phyloP scores from a whole-genome alignment of 805 yeast genomes.

The Phaffomyces antillensis region DNA sequence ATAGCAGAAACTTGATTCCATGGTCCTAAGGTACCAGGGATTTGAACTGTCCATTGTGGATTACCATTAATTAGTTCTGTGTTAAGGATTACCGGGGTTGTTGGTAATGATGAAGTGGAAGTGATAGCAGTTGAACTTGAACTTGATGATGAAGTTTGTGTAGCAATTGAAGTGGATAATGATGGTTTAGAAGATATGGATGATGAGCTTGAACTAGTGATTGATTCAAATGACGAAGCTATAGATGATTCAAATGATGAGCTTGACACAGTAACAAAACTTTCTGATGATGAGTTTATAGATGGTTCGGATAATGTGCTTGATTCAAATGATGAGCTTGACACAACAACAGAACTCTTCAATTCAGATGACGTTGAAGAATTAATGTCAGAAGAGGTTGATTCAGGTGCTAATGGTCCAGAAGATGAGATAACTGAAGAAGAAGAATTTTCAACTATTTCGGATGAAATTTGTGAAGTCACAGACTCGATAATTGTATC shows the following conservation, averaged over 20 bases:
- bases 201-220: background rate
- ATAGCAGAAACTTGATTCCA: conserved; percentile 10
- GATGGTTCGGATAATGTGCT: too few relatives aligned
- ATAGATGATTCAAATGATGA: background rate
- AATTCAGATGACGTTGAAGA: too few relatives aligned
- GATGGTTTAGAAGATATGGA: background rate
- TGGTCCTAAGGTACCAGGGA: conserved; percentile 18
- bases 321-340: too few relatives aligned
- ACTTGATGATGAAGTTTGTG: background rate
- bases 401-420: too few relatives aligned
- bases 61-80: conserved; percentile 1
- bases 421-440: too few relatives aligned
- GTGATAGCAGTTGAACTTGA: too few relatives aligned
- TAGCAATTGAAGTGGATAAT: background rate
- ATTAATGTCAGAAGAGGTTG: too few relatives aligned
- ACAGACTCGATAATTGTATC: background rate
- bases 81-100: background rate
- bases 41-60: conserved; percentile 9
- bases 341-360: too few relatives aligned
- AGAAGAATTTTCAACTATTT: too few relatives aligned
- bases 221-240: background rate
- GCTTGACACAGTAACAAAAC: too few relatives aligned
- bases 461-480: too few relatives aligned
- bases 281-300: too few relatives aligned
- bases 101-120: background rate